Percentiles rank a stretch among this genome's conserved stretches.
phyloP scores from a whole-genome alignment of 2,329 filamentous ascomycete species.

The Colletotrichum coccodes region DNA sequence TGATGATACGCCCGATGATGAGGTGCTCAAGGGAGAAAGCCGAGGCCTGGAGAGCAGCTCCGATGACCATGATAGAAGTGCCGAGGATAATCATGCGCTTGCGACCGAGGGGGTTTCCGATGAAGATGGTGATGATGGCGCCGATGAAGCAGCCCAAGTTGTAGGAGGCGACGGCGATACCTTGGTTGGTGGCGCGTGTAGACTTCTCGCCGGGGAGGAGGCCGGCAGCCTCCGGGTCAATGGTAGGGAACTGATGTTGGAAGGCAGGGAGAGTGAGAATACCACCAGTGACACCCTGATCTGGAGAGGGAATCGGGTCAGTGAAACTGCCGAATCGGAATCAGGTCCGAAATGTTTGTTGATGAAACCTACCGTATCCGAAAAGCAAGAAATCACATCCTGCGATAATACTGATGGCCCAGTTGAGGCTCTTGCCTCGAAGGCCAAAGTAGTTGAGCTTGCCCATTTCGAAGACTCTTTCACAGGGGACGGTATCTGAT shows the following conservation, averaged over 20 bases:
- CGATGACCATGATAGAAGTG: slow-evolving; percentile 54
- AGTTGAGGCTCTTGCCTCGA: slow-evolving; percentile 71
- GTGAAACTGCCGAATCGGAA: neutral
- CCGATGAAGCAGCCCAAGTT: slow-evolving; percentile 69
- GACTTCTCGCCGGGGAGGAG: slow-evolving; percentile 45
- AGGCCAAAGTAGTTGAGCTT: slow-evolving; percentile 68
- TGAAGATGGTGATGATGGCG: slow-evolving; percentile 47
- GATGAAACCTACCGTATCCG: slow-evolving; percentile 60
- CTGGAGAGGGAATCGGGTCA: slow-evolving; percentile 54
- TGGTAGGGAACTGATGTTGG: slow-evolving; percentile 56
- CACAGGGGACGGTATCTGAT: slow-evolving; percentile 20
- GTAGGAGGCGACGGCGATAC: slow-evolving; percentile 65
- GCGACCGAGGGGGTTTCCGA: slow-evolving; percentile 52
- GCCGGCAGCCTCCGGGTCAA: slow-evolving; percentile 35
- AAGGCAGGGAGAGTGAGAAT: slow-evolving; percentile 77
- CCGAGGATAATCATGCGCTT: slow-evolving; percentile 53
- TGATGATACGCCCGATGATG: slow-evolving; percentile 63
- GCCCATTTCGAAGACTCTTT: slow-evolving; percentile 31
- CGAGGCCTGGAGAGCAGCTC: slow-evolving; percentile 55
- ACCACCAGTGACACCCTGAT: slow-evolving; percentile 81
- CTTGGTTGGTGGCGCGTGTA: slow-evolving; percentile 62
- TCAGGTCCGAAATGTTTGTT: neutral
- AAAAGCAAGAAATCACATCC: slow-evolving; percentile 77
- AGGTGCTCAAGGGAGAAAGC: slow-evolving; percentile 61
- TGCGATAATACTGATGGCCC: slow-evolving; percentile 76